phyloP scores from a whole-genome alignment of 1,139 yeast species.

The Debaryomyces sp. region DNA sequence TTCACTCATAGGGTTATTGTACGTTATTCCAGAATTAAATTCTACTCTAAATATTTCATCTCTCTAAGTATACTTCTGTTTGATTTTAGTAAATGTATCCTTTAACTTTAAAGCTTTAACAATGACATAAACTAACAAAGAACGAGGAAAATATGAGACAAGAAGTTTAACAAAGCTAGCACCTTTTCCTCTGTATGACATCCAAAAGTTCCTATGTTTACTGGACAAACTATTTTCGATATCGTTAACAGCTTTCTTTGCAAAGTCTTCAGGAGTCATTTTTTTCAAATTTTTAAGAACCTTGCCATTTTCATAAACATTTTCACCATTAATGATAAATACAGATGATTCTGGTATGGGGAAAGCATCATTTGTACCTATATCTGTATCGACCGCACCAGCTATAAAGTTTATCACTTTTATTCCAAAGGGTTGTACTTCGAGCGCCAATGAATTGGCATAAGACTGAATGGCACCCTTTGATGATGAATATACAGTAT shows the following conservation, averaged over 20 bases:
- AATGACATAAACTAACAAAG: not conserved
- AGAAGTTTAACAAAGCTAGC: not conserved
- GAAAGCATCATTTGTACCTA: not conserved
- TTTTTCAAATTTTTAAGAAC: not conserved
- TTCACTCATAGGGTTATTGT: too few species aligned
- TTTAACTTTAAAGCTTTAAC: not conserved
- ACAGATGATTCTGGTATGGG: not conserved
- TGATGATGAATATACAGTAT: conserved; percentile 11
- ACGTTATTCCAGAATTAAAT: not conserved
- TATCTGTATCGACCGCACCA: conserved; percentile 11
- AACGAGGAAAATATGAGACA: not conserved
- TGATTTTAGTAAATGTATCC: not conserved
- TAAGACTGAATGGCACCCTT: conserved; percentile 62
- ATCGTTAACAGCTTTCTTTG: not conserved
- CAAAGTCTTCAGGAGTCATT: not conserved
- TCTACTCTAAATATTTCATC: not conserved
- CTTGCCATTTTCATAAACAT: not conserved
- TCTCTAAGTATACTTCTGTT: not conserved
- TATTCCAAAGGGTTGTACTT: conserved; percentile 30
- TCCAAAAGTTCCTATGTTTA: not conserved
- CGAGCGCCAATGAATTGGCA: conserved; percentile 56
- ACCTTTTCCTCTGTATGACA: not conserved
- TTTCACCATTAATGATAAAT: not conserved
- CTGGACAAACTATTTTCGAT: not conserved
- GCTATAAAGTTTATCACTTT: conserved; percentile 10